Percentiles rank a stretch among this genome's conserved stretches.
These are phyloP conservation scores for Volvox africanus DNA, from an alignment of 139 green algal species.

Conservation along the genomic window DNA sequence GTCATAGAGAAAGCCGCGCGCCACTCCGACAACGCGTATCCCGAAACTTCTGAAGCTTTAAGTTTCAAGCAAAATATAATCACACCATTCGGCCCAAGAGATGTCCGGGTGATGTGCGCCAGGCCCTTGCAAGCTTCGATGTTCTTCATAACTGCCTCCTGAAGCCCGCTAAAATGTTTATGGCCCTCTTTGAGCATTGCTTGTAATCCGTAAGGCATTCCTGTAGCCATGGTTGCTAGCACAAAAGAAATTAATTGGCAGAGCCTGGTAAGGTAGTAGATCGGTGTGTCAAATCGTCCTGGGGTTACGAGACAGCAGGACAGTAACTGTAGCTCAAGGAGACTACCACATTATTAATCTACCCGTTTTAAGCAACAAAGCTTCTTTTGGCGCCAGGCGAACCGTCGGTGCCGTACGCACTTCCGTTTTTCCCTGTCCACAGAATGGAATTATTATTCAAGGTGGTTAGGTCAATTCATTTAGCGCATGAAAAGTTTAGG, in stretches of 20 bases:
- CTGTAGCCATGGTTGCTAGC: conserved; percentile 36
- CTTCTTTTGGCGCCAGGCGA: too few relatives aligned
- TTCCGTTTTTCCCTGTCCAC: too few relatives aligned
- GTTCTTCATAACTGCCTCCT: conserved; percentile 98
- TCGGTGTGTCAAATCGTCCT: neutral
- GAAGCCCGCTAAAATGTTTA: conserved; percentile 93
- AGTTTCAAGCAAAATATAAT: neutral
- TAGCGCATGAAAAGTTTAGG: too few relatives aligned
- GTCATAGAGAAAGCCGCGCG: conserved; percentile 10
- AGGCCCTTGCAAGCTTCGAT: conserved; percentile 97
- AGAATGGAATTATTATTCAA: too few relatives aligned
- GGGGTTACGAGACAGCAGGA: too few relatives aligned
- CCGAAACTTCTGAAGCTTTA: neutral
- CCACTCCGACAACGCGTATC: neutral
- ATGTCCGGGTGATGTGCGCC: conserved; percentile 93
- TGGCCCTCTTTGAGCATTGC: conserved; percentile 98
- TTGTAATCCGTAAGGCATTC: conserved; percentile 91
- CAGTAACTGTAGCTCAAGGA: too few relatives aligned
- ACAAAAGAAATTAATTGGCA: neutral
- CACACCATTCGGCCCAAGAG: conserved; percentile 95
- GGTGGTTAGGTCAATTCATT: too few relatives aligned
- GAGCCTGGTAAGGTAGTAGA: neutral
- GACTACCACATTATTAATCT: too few relatives aligned
- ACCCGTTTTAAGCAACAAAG: neutral
- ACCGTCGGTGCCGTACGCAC: too few relatives aligned